Evolutionary conservation across 768 basidiomycete genomes (phyloP).

Genomic region (Pulveroboletus sp.): DNA sequence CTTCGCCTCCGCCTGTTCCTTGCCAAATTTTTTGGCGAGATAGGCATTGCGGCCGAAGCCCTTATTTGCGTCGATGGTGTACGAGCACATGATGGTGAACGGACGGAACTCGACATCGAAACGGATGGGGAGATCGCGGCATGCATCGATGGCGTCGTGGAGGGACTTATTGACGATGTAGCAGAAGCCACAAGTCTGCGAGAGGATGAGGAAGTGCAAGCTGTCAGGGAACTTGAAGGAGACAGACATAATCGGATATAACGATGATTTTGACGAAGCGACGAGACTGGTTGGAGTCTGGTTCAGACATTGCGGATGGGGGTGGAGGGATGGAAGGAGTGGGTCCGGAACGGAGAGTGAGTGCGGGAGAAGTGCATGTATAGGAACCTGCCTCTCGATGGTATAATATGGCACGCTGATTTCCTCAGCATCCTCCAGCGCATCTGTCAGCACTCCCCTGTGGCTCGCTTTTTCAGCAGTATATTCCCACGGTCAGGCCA

Average conservation of each 20-base stretch:
- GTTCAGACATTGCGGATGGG: conserved; percentile 18
- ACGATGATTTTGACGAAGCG: conserved; percentile 31
- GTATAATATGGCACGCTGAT: conserved; percentile 27
- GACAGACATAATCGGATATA: conserved; percentile 35
- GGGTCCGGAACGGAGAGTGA: neutral
- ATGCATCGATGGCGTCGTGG: conserved; percentile 34
- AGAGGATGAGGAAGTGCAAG: conserved; percentile 5
- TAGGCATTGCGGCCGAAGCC: conserved; percentile 21
- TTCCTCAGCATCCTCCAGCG: conserved; percentile 25
- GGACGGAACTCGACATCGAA: conserved; percentile 37
- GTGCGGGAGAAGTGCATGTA: conserved; percentile 21
- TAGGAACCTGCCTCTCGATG: conserved; percentile 24
- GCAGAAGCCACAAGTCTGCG: conserved; percentile 35
- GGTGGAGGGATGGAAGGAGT: too few species aligned
- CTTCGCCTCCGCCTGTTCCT: conserved; percentile 25
- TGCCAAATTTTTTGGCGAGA: conserved; percentile 24
- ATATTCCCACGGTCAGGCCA: conserved; percentile 18
- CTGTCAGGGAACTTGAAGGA: neutral
- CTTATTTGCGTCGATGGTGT: conserved; percentile 20
- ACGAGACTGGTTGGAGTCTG: conserved; percentile 6
- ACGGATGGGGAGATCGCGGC: conserved; percentile 29
- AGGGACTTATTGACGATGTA: conserved; percentile 39
- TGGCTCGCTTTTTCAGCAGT: conserved; percentile 17
- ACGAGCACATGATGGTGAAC: conserved; percentile 27
- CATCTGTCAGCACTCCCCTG: conserved; percentile 33